These are phyloP conservation scores for Aureobasidium namibiae DNA, from an alignment of 2,329 filamentous ascomycete species.

Conservation along the genomic window DNA sequence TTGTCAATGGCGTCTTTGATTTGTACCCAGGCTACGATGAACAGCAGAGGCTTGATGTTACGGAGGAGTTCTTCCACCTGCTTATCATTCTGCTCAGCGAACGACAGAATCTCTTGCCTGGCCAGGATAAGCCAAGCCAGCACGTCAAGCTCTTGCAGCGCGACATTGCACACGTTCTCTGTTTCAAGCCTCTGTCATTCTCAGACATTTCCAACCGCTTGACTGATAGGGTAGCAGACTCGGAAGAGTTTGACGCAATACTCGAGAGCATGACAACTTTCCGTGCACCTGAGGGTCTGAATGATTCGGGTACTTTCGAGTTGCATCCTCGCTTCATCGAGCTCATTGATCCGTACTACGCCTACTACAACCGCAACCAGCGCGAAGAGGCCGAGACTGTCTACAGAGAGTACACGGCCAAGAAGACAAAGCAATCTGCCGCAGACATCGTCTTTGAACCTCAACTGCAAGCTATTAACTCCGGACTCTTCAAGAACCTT, in stretches of 20 bases:
- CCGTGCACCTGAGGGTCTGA: slow-evolving; percentile 81
- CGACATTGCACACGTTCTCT: slow-evolving; percentile 87
- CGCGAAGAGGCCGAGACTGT: slow-evolving; percentile 88
- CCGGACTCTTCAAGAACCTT: slow-evolving; percentile 69
- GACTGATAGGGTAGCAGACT: slow-evolving; percentile 81
- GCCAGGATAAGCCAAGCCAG: slow-evolving; percentile 56
- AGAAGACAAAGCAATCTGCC: slow-evolving; percentile 70
- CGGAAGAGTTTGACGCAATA: slow-evolving; percentile 77
- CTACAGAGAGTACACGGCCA: slow-evolving; percentile 79
- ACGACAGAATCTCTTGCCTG: slow-evolving; percentile 66
- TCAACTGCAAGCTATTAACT: slow-evolving; percentile 64
- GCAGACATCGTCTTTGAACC: slow-evolving; percentile 91
- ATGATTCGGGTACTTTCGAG: slow-evolving; percentile 90
- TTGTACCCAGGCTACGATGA: slow-evolving; percentile 73
- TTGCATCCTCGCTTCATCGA: slow-evolving; percentile 79
- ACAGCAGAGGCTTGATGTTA: slow-evolving; percentile 78
- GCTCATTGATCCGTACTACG: slow-evolving; percentile 88
- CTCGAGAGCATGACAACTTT: slow-evolving; percentile 83
- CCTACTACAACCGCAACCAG: slow-evolving; percentile 95
- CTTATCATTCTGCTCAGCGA: slow-evolving; percentile 87
- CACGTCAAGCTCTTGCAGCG: slow-evolving; percentile 57
- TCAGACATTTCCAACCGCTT: slow-evolving; percentile 82
- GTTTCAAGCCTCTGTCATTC: slow-evolving; percentile 92
- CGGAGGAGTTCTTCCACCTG: slow-evolving; percentile 92
- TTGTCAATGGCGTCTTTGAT: slow-evolving; percentile 78